Percentiles rank a stretch among this genome's conserved stretches.
phyloP scores from a whole-genome alignment of 257 asterid genomes.

The Forsythia viridissima region DNA sequence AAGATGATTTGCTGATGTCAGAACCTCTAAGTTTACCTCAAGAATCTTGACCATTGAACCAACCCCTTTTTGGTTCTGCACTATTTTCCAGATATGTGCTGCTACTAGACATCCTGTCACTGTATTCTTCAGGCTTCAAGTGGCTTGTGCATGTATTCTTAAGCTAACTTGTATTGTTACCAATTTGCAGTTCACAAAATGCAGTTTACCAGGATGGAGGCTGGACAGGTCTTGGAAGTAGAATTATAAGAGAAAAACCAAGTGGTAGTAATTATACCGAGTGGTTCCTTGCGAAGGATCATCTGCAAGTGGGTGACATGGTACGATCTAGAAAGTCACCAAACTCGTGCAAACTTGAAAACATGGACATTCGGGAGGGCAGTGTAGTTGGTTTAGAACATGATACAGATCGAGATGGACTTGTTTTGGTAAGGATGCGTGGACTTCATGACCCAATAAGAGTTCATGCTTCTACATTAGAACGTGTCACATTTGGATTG shows the following conservation, averaged over 20 bases:
- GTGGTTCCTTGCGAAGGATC: constrained; percentile 88
- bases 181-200: constrained; percentile 61
- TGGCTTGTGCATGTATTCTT: not conserved
- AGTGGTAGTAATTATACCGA: constrained; percentile 54
- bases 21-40: not conserved
- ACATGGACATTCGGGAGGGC: constrained; percentile 76
- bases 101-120: no score
- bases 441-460: constrained; percentile 73
- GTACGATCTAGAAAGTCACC: constrained; percentile 81
- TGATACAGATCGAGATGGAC: constrained; percentile 65
- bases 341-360: constrained; percentile 59
- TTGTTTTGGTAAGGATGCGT: constrained; percentile 72
- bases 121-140: not conserved
- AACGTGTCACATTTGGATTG: constrained; percentile 75
- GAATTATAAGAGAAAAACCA: constrained; percentile 46
- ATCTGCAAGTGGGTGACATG: constrained; percentile 68
- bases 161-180: constrained; percentile 4
- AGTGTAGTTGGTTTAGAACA: constrained; percentile 69
- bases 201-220: constrained; percentile 52
- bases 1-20: not conserved
- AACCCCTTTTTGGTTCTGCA: not conserved
- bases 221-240: constrained; percentile 49
- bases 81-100: not conserved
- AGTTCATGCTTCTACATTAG: constrained; percentile 58
- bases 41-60: not conserved